These are phyloP conservation scores for Pleurotus djamor DNA, from an alignment of 768 basidiomycete genomes.

Conservation along the genomic window DNA sequence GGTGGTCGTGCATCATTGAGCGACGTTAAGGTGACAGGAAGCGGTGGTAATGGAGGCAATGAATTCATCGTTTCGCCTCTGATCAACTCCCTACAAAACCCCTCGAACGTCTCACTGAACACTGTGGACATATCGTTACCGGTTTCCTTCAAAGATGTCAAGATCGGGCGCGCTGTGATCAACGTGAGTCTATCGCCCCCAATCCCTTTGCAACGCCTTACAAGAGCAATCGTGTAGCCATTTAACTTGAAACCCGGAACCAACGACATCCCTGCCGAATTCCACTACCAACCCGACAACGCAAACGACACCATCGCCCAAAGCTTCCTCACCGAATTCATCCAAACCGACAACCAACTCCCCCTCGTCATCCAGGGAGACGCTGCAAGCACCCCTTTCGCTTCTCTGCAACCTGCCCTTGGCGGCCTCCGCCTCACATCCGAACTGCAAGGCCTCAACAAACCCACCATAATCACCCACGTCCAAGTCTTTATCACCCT, in stretches of 20 bases:
- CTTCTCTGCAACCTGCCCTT: conserved; percentile 53
- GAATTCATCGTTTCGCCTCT: conserved; percentile 58
- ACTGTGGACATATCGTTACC: conserved; percentile 59
- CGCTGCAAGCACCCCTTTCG: conserved; percentile 55
- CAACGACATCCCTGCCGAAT: conserved; percentile 53
- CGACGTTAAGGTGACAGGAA: conserved; percentile 63
- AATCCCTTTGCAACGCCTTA: no score
- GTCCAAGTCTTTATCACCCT: conserved; percentile 53
- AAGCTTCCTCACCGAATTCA: conserved; percentile 57
- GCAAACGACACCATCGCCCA: conserved; percentile 68
- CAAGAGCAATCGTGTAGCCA: no score
- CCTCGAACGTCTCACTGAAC: conserved; percentile 63
- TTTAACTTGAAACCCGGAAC: conserved; percentile 59
- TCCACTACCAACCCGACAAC: conserved; percentile 65
- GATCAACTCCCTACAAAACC: conserved; percentile 59
- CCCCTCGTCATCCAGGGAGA: conserved; percentile 58
- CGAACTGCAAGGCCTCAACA: conserved; percentile 48
- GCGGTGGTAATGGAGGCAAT: conserved; percentile 60
- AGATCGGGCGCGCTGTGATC: conserved; percentile 59
- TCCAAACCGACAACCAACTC: conserved; percentile 47
- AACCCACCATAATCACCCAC: conserved; percentile 55
- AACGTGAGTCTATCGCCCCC: no score
- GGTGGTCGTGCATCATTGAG: conserved; percentile 47
- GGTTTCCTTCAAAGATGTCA: conserved; percentile 51
- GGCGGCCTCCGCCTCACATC: conserved; percentile 49